Conservation (phyloP, 768 basidiomycete genomes). For the Lentinula sp. region DNA sequence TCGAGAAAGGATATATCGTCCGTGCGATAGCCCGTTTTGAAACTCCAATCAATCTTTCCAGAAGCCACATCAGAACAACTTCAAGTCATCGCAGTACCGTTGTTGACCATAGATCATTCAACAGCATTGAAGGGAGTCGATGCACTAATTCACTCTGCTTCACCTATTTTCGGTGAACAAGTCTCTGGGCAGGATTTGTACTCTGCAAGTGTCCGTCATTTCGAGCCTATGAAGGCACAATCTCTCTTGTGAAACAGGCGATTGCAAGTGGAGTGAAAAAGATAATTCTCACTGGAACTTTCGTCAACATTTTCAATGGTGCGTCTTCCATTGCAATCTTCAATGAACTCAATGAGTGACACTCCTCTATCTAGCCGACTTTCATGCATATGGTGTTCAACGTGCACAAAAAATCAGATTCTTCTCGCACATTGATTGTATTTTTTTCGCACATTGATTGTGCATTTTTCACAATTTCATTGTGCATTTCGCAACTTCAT, state of each 20-base stretch:
- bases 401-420: too few relatives aligned
- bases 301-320: conserved; percentile 6
- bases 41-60: conserved; percentile 4
- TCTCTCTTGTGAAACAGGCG: conserved; percentile 7
- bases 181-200: conserved; percentile 1
- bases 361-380: not conserved
- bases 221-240: conserved; percentile 5
- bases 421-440: too few relatives aligned
- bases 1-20: conserved; percentile 6
- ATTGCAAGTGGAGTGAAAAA: conserved; percentile 7
- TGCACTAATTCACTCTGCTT: conserved; percentile 8
- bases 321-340: not conserved
- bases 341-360: not conserved
- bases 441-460: too few relatives aligned
- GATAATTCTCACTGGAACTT: conserved; percentile 9
- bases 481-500: too few relatives aligned
- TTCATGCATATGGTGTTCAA: too few relatives aligned
- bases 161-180: not conserved
- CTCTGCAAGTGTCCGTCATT: not conserved
- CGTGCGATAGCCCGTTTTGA: conserved; percentile 3
- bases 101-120: conserved; percentile 8
- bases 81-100: conserved; percentile 1
- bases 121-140: conserved; percentile 12
- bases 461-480: too few relatives aligned
- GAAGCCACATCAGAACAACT: conserved; percentile 2